Evolutionary conservation across 2,329 filamentous ascomycete genomes (phyloP).

Genomic region (Sarocladiaceae sp.): DNA sequence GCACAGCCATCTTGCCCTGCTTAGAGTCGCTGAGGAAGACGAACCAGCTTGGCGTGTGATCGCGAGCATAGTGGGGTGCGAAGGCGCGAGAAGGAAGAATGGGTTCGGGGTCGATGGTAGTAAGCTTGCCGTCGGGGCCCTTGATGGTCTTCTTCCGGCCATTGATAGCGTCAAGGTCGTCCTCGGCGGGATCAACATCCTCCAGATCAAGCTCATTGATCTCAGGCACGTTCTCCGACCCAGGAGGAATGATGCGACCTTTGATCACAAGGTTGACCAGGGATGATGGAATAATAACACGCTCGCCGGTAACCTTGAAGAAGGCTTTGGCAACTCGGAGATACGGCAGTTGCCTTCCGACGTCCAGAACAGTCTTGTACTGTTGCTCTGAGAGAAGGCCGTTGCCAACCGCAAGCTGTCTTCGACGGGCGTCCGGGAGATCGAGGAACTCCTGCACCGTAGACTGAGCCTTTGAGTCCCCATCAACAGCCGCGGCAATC

Average conservation of each 20-base stretch:
- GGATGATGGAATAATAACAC: constrained; percentile 83
- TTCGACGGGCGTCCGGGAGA: constrained; percentile 67
- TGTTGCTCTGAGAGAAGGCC: constrained; percentile 67
- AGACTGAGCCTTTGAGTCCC: constrained; percentile 67
- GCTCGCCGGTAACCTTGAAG: constrained; percentile 94
- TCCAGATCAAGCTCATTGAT: constrained; percentile 76
- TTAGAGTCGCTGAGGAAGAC: constrained; percentile 92
- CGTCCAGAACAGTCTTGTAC: constrained; percentile 66
- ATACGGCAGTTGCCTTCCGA: constrained; percentile 78
- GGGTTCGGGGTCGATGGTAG: constrained; percentile 53
- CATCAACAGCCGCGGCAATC: constrained; percentile 62
- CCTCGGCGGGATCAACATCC: constrained; percentile 88
- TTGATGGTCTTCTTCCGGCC: constrained; percentile 65
- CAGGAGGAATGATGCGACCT: constrained; percentile 86
- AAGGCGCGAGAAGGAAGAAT: constrained; percentile 80
- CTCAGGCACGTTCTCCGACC: constrained; percentile 65
- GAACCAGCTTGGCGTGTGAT: constrained; percentile 87
- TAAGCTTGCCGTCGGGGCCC: constrained; percentile 50
- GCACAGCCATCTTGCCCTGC: constrained; percentile 92
- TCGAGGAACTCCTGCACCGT: constrained; percentile 86
- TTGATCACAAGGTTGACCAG: constrained; percentile 94
- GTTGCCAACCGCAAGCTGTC: constrained; percentile 62
- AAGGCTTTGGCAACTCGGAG: constrained; percentile 86
- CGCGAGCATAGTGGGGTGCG: constrained; percentile 83
- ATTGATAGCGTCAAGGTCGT: constrained; percentile 78